Base-by-base conservation (phyloP, 192 early-diverging fungal species). In the Glomus cerebriforme region DNA sequence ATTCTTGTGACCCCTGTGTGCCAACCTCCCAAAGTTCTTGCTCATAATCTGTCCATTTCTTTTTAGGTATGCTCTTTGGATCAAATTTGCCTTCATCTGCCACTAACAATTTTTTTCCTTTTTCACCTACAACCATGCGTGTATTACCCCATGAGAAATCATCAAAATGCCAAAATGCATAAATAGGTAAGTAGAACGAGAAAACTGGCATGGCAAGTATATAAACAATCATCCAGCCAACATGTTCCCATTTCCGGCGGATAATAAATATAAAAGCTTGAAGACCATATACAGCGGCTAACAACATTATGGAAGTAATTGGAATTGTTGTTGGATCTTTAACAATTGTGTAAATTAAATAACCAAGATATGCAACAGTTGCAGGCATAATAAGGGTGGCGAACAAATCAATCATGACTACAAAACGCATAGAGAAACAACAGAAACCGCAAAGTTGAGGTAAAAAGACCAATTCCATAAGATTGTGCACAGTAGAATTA, bases 61-160 rank as follows among this genome's bases (percentile, higher is more conserved):
- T 92, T 81, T 87, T 89, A 29, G 94, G 94, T 73, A 95, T 93
- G 1, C 88, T 83, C 35, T 89, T 87, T 69, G 89, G 90, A 86
- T 95, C 92, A 80, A 95, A 95, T 80, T 92, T 90, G 67, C 91
- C 92, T 72, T 92, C 91, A 74, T 91, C 91, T 54, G 86, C 89
- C 59, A 82, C 83, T 58, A 90, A 90, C 70, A 88, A 74, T 80
- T 87, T 91, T 83, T 88, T 90, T 64, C 95, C 95, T 54, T 92
- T 93, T 80, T 95, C 94, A 70, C 96, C 98, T 27, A 95, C 87
- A 7, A 97, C 94, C 24, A 94, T 65, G 83, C 97, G 94, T 37
- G 97, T 99, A 82, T 96, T 97, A 73, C 97, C 98, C 98, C 98
- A 99, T n/a, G 95, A 97, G 81, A 99, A 99, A 81, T 99, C 96